Evolutionary conservation across 495 filamentous ascomycete genomes (phyloP), one percentile per base, ranked within the genome.

Genomic region (Penicillium desertorum): DNA sequence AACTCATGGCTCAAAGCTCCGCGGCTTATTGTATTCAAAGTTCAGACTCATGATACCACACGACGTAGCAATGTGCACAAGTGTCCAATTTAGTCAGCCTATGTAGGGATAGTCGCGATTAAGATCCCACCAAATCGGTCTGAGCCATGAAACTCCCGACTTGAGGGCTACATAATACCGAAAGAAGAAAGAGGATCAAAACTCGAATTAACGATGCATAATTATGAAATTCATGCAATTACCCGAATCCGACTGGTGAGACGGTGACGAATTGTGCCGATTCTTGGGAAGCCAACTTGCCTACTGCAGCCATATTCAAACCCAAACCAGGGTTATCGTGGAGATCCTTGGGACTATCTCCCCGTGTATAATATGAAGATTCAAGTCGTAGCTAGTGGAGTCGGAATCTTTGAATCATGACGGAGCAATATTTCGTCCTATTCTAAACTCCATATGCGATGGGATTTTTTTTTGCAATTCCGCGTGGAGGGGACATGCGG

Each of bases 241-340:
- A 20, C 20, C 36, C 58, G 61, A 20, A 11, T 11, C 56, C 55
- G 58, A 32, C 45, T 61, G 48, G 56, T 23, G 11, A 51, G 46
- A 16, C 54, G 60, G 63, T 39, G 37, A 50, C 14, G 37, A 53
- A 39, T 62, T 65, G 6, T 7, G 25, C 61, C 61, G 61, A 57
- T 44, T 56, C 56, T 56, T 59, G 47, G 47, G 56, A 54, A 11
- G 32, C 37, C 30, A 51, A 58, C 20, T 43, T n/a, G 30, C 3
- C 30, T 10, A 16, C 41, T 23, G 22, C 41, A 20, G 29, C 14
- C 29, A 10, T 10, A 29, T 60, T 39, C 12, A 32, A 30, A 55
- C 45, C 11, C 17, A 30, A 29, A 52, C 42, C 19, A 53, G 51
- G 25, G 20, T 29, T 14, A 36, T 55, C 32, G 7, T 39, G 22